These are phyloP conservation scores for Ogataea naganishii DNA, from an alignment of 805 yeast species.

Conservation along the genomic window DNA sequence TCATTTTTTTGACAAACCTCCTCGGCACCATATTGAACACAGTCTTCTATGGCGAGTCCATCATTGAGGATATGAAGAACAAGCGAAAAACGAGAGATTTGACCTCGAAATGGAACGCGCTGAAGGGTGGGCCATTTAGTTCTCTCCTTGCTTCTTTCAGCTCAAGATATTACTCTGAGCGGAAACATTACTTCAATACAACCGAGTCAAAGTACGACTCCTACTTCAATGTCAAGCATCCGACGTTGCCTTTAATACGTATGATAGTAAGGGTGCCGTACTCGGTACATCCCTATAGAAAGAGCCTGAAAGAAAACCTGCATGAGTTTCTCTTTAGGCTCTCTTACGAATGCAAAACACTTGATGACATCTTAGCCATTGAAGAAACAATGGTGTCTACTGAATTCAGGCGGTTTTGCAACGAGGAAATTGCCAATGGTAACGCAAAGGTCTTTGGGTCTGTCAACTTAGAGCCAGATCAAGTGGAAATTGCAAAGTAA, in stretches of 20 bases:
- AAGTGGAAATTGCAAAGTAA: too few relatives aligned
- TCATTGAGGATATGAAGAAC: conserved; percentile 45
- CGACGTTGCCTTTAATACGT: conserved; percentile 21
- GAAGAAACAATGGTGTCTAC: conserved; percentile 10
- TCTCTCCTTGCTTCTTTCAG: too few relatives aligned
- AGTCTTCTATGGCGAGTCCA: conserved; percentile 39
- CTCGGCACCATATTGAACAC: conserved; percentile 35
- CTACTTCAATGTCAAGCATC: conserved; percentile 34
- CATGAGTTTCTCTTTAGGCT: conserved; percentile 25
- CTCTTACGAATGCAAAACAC: conserved; percentile 3
- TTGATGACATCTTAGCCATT: conserved; percentile 3
- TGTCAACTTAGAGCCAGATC: too few relatives aligned
- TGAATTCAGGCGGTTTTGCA: conserved; percentile 15
- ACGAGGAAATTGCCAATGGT: conserved; percentile 17
- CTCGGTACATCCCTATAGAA: conserved; percentile 26
- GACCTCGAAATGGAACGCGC: conserved; percentile 16
- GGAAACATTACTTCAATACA: too few relatives aligned
- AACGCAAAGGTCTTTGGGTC: conserved; percentile 20
- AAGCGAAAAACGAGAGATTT: conserved; percentile 6
- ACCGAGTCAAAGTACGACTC: too few relatives aligned
- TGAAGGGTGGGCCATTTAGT: too few relatives aligned
- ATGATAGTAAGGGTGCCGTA: conserved; percentile 27
- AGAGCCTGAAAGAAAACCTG: conserved; percentile 29
- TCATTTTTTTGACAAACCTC: conserved; percentile 30
- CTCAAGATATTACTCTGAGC: too few relatives aligned